These are phyloP conservation scores for Pelargonium cotyledonis DNA, from an alignment of 441 rosid species.

Conservation along the genomic window DNA sequence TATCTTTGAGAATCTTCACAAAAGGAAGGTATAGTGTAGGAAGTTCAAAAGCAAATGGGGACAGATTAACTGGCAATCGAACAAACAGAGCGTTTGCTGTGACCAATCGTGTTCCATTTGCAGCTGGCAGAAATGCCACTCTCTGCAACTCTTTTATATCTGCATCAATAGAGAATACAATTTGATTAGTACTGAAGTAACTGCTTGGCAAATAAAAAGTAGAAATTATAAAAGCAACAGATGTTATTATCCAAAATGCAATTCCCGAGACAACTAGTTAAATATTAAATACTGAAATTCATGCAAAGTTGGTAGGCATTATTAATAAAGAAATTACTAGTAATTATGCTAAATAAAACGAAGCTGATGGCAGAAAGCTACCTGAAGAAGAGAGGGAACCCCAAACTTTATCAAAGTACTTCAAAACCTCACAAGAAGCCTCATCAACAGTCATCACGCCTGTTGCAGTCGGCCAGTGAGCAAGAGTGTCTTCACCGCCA, in stretches of 20 bases:
- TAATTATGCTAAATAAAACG: conserved; percentile 7
- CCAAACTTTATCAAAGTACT: conserved; percentile 81
- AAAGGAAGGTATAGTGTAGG: conserved; percentile 79
- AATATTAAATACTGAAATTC: neutral
- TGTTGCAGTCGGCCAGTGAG: conserved; percentile 89
- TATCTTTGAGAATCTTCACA: conserved; percentile 72
- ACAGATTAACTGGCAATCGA: conserved; percentile 70
- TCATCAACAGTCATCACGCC: conserved; percentile 72
- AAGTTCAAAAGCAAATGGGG: conserved; percentile 97
- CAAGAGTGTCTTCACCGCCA: conserved; percentile 95
- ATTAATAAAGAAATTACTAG: neutral
- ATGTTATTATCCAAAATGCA: too few species aligned
- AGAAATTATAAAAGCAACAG: neutral
- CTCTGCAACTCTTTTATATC: conserved; percentile 64
- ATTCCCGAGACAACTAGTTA: too few species aligned
- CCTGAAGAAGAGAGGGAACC: conserved; percentile 87
- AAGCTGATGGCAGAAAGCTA: conserved; percentile 22
- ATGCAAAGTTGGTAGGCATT: neutral
- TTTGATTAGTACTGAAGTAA: neutral
- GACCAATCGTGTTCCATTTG: conserved; percentile 95
- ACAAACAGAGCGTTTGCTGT: conserved; percentile 72
- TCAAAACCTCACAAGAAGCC: conserved; percentile 76
- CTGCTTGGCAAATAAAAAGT: neutral
- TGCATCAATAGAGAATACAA: conserved; percentile 29
- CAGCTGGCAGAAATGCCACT: conserved; percentile 91